Conservation (phyloP, 148 eudicot species). For the Vaccinium corymbosum region DNA sequence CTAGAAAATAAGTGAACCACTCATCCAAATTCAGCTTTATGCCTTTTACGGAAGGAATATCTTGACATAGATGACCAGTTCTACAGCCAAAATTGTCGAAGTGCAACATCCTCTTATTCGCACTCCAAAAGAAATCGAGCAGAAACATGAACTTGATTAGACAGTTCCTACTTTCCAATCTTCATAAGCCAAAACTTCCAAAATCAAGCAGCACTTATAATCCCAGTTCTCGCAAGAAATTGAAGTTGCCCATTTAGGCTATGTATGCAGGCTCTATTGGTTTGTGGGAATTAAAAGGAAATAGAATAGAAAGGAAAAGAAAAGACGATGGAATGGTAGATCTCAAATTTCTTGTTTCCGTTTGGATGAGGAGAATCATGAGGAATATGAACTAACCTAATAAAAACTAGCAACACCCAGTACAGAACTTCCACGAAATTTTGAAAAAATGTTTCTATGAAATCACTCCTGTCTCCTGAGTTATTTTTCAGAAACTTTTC, state of each 20-base stretch:
- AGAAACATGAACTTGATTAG: background rate
- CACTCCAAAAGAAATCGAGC: background rate
- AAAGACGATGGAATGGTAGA: background rate
- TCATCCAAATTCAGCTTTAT: background rate
- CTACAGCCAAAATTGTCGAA: background rate
- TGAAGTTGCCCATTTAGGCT: background rate
- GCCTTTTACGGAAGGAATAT: background rate
- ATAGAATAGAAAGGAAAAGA: background rate
- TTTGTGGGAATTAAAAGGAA: background rate
- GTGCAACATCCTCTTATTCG: background rate
- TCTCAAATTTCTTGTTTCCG: too few species aligned
- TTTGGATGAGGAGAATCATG: too few species aligned
- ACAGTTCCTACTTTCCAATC: background rate
- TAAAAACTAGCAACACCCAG: background rate
- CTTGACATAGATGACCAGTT: background rate
- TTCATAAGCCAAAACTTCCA: background rate
- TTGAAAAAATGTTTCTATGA: background rate
- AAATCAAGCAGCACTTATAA: background rate
- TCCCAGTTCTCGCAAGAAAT: background rate
- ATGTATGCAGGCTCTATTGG: background rate
- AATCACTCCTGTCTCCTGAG: background rate
- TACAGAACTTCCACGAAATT: background rate
- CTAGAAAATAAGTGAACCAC: background rate
- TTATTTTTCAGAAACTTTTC: background rate
- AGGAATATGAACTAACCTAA: background rate